Evolutionary conservation across 2,329 filamentous ascomycete genomes (phyloP).

Genomic region (Drechslerella coelobrocha): DNA sequence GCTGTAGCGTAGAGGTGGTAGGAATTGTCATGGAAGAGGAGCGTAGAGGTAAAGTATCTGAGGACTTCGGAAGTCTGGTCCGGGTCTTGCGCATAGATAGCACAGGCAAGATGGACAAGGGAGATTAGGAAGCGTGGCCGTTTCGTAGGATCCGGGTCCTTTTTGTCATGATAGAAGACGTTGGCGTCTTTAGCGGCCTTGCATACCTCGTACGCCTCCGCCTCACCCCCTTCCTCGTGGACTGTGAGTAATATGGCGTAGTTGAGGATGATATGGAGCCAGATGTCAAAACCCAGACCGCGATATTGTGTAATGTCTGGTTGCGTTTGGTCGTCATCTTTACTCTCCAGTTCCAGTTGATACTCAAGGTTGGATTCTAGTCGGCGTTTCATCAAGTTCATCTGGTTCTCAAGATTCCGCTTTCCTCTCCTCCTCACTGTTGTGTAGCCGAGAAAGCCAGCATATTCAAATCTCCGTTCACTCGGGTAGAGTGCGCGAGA

Average conservation of each 20-base stretch:
- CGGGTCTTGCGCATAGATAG: slow-evolving; percentile 77
- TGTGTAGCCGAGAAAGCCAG: slow-evolving; percentile 60
- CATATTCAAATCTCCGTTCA: slow-evolving; percentile 63
- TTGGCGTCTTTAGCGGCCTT: slow-evolving; percentile 79
- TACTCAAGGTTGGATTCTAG: slow-evolving; percentile 52
- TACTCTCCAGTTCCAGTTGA: slow-evolving; percentile 51
- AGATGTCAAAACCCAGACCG: slow-evolving; percentile 79
- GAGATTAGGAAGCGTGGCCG: slow-evolving; percentile 63
- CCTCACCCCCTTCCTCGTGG: slow-evolving; percentile 63
- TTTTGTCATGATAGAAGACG: slow-evolving; percentile 76
- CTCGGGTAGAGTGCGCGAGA: slow-evolving; percentile 68
- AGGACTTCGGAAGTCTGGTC: slow-evolving; percentile 76
- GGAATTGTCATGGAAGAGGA: slow-evolving; percentile 78
- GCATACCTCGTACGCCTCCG: slow-evolving; percentile 78
- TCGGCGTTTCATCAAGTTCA: slow-evolving; percentile 58
- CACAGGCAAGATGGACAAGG: slow-evolving; percentile 69
- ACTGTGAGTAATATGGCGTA: slow-evolving; percentile 80
- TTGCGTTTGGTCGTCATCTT: slow-evolving; percentile 30
- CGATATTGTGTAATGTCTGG: slow-evolving; percentile 63
- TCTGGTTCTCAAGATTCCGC: slow-evolving; percentile 56
- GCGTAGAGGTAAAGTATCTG: slow-evolving; percentile 83
- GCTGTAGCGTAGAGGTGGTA: slow-evolving; percentile 65
- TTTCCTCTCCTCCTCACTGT: slow-evolving; percentile 58
- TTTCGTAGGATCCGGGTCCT: slow-evolving; percentile 59
- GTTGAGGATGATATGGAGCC: slow-evolving; percentile 89